Conservation (phyloP, 805 yeast genomes). For the Starmerella floris region DNA sequence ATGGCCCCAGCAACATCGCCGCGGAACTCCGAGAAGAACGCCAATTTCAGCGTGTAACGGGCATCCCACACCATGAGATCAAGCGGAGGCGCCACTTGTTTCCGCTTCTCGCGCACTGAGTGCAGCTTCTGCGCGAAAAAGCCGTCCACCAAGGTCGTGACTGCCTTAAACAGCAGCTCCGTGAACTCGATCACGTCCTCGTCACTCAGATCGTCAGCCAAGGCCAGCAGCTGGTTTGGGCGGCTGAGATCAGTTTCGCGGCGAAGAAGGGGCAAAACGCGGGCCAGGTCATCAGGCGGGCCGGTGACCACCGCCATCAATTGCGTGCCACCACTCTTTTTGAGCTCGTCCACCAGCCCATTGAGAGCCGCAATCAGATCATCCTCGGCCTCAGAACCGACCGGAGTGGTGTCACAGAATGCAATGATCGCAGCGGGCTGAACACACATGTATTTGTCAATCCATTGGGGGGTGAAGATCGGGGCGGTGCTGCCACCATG, state of each 20-base stretch:
- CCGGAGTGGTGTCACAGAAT: constrained; percentile 30
- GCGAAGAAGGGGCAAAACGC: constrained; percentile 30
- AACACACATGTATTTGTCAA: constrained; percentile 37
- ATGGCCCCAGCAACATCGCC: constrained; percentile 37
- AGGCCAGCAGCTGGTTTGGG: constrained; percentile 33
- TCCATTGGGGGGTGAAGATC: constrained; percentile 38
- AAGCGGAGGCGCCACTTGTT: constrained; percentile 12
- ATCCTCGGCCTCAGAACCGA: constrained; percentile 23
- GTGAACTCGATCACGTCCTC: constrained; percentile 34
- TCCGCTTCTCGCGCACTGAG: constrained; percentile 17
- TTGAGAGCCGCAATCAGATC: constrained; percentile 22
- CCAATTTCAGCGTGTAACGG: constrained; percentile 40
- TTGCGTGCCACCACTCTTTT: constrained; percentile 24
- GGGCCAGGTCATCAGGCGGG: constrained; percentile 20
- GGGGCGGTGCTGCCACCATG: constrained; percentile 32
- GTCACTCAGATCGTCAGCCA: constrained; percentile 31
- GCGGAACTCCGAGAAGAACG: constrained; percentile 38
- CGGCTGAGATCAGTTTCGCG: constrained; percentile 33
- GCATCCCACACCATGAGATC: constrained; percentile 34
- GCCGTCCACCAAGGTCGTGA: constrained; percentile 34
- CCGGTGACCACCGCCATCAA: constrained; percentile 30
- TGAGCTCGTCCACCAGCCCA: constrained; percentile 25
- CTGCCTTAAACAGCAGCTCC: constrained; percentile 28
- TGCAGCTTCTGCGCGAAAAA: constrained; percentile 26
- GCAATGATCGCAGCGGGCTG: constrained; percentile 39